Percentiles rank a stretch among this genome's conserved stretches.
phyloP scores from a whole-genome alignment of 2,329 filamentous ascomycete genomes.

The Fusarium sp. region DNA sequence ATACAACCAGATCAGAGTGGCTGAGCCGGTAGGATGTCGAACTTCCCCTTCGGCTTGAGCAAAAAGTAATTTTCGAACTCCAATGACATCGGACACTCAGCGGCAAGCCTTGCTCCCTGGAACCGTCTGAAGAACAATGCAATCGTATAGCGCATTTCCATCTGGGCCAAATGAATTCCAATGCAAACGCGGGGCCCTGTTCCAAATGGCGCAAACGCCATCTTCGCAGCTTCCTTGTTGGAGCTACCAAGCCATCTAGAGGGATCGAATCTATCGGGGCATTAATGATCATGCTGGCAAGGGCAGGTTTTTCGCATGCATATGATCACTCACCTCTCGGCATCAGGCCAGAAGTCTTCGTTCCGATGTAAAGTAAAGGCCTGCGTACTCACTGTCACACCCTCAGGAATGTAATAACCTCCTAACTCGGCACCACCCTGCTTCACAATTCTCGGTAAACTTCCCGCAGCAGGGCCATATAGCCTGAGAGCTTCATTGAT shows the following conservation, averaged over 20 bases:
- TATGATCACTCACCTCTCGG: neutral
- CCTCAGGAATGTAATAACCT: constrained; percentile 6
- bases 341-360: neutral
- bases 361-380: neutral
- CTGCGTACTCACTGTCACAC: neutral
- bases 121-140: neutral
- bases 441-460: constrained; percentile 5
- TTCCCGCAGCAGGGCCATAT: constrained; percentile 10
- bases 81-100: neutral
- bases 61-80: neutral
- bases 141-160: neutral
- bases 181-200: neutral
- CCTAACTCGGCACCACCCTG: neutral
- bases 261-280: neutral
- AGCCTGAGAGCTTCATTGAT: constrained; percentile 8
- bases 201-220: neutral
- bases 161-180: neutral
- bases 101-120: neutral
- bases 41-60: neutral
- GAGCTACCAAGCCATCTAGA: neutral
- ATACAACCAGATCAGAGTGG: neutral
- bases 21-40: neutral
- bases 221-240: neutral
- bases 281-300: neutral
- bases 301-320: neutral